Base-by-base conservation (phyloP, 257 asterid species). In the Verbascum thapsus region DNA sequence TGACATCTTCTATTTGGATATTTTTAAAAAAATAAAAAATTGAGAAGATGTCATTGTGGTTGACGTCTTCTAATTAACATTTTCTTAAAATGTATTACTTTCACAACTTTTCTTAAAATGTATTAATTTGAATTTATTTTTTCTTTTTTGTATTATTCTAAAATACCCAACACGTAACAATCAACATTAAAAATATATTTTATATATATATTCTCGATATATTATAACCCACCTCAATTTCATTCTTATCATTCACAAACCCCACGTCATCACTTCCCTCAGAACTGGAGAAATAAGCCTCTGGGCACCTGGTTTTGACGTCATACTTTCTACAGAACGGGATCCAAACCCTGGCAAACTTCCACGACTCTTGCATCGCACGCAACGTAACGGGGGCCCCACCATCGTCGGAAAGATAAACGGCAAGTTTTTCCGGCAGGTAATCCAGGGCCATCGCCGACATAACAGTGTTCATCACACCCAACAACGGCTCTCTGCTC, bases 381-480 rank as follows among this genome's bases (percentile, higher is more conserved):
- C 32, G 22, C 44, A 76, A 20, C 15, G 81, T 81, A 23, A 75
- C 72, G 19, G 32, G 43, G 12, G 85, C 72, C 5, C 85, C 80
- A 0, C 84, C 88, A 32, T 84, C 91, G 17, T 84, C 88, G 6
- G 81, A 75, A 8, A 84, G 59, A 62, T 81, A 84, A 12, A 84
- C 88, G 1, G 78, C 30, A 2, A 84, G 68, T 62, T 76, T 84
- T 42, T 81, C 82, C 4, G 77, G 59, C 10, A 85, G 91, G 61
- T 84, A 84, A 60, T 84, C 86, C 10, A 78, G 65, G 20, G 82
- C 67, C 84, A 81, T 67, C 2, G 78, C 81, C 10, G 85, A 84
- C n/a, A 84, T 32, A 42, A 84, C 78, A 3, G 91, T 81, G 69
- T 84, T 84, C 78, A 81, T 77, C 3, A 84, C 88, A 16, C 68